Evolutionary conservation across 305 asterid genomes (phyloP), one percentile per base, ranked within the genome.

Genomic region (Andrographis paniculata): DNA sequence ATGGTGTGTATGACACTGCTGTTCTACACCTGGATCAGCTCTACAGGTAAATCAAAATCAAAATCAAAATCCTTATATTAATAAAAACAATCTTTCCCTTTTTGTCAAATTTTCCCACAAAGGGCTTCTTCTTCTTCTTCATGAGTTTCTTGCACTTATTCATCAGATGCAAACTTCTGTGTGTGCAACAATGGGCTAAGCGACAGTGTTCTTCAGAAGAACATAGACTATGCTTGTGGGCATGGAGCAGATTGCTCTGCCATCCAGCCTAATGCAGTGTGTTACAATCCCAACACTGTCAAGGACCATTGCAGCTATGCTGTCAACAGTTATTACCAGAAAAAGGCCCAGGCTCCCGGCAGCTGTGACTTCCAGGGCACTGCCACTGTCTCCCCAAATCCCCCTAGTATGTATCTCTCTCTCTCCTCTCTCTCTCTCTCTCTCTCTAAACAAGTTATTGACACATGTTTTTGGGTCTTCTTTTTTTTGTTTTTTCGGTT

Each of bases 181-280:
- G 50, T 77, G 1, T 86, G 94, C 76, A 79, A 73, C 23, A 60
- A 56, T 15, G 85, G 76, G 36, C 10, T 69, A 51, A 56, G 75
- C 36, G 83, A 72, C 31, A 17, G 20, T 45, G 72, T 41, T 38
- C 62, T 75, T 46, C 96, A 82, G 74, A 82, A 64, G 45, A 64
- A 67, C 61, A 65, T 86, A 45, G 96, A 86, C 50, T 86, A 75
- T 50, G 94, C 96, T 1, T 86, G 96, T 66, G 94, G 87, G 43
- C 45, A 52, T 53, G 94, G 94, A 18, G 95, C 92, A 17, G 94
- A 86, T 55, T 86, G 95, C 43, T 14, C 62, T 6, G 65, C 72
- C 8, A 79, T 79, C 22, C 48, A 17, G 1, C 86, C 70, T 55
- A 69, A 52, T 48, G 94, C 84, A 47, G 50, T 73, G 18, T 86